Percentiles rank a stretch among this genome's conserved stretches.
Evolutionary conservation across 257 asterid genomes (phyloP).

Genomic region (Rehmannia glutinosa): DNA sequence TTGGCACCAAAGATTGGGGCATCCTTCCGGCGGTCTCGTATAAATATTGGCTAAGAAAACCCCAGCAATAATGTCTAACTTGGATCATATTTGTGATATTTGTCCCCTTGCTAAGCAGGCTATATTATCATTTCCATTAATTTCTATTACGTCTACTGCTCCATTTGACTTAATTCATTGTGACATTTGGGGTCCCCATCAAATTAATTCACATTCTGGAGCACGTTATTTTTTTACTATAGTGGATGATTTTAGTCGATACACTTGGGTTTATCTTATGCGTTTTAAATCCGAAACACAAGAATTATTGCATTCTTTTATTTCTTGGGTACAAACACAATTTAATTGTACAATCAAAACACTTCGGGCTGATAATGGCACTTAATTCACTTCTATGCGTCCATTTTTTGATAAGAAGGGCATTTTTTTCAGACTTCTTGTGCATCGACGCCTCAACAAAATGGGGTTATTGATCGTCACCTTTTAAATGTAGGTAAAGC

Average conservation of each 20-base stretch:
- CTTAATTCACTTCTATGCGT: not conserved
- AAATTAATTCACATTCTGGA: not conserved
- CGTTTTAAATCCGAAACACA: not conserved
- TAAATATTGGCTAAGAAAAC: too few species aligned
- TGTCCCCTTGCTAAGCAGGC: not conserved
- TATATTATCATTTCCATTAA: not conserved
- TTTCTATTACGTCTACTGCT: not conserved
- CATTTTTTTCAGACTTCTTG: not conserved
- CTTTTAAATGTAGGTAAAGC: not conserved
- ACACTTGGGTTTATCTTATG: not conserved
- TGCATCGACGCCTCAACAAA: not conserved
- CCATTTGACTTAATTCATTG: not conserved
- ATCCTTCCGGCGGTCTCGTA: too few species aligned
- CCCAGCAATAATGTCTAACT: too few species aligned
- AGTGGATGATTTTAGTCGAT: not conserved
- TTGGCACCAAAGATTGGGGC: too few species aligned
- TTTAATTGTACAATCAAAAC: not conserved
- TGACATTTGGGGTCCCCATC: not conserved
- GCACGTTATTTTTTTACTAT: not conserved
- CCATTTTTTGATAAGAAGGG: not conserved
- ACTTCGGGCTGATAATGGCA: not conserved
- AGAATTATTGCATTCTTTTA: not conserved
- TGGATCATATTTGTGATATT: not conserved
- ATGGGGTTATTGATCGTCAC: not conserved
- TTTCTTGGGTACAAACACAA: not conserved